Base-by-base conservation (phyloP, 2,329 filamentous ascomycete species). In the Ophiostoma novo-ulmi region DNA sequence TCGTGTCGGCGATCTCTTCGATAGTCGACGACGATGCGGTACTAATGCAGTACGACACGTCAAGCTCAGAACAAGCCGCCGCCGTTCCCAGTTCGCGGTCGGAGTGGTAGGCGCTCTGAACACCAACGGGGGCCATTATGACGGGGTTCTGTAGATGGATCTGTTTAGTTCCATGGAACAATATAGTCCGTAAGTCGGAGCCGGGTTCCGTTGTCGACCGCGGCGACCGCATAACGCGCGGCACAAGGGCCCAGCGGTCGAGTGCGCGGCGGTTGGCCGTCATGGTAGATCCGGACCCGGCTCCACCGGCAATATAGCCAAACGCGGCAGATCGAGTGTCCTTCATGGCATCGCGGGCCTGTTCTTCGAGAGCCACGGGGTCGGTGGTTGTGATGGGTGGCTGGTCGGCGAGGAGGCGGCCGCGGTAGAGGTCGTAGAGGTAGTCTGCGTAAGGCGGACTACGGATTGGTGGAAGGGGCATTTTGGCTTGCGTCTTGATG, bases 81-180 rank as follows among this genome's bases (percentile, higher is more conserved):
- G 90, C 88, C 0, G 88, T 84, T 0, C 88, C 89, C 0, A 84
- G 81, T 75, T 93, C 90, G 17, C 83, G 86, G 74, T 91, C 87
- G 0, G 80, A 77, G 74, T 93, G 89, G 76, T 90, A 88, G 41
- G 91, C 87, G 1, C 81, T 81, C 75, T 92, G 89, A 0, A 91
- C 88, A 0, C 91, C 90, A 1, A 93, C 82, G 0, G 90, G 90
- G 0, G 89, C 89, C 76, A 90, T 85, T 1, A 91, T 76, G 0
- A 91, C 74, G 0, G 88, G 88, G 20, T 79, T 81, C 80, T 38
- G 81, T 78, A 71, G 41, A 31, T 71, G 63, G 11, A 71, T 64
- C 2, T 68, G 65, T n/a, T 41, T 36, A 8, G 22, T 5, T 3
- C 58, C 58, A 14, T 36, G 7, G 20, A 64, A 64, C 6, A 64